Percentiles rank a stretch among this genome's conserved stretches.
phyloP scores from a whole-genome alignment of 768 basidiomycete genomes.

The Baorangia bicolor region DNA sequence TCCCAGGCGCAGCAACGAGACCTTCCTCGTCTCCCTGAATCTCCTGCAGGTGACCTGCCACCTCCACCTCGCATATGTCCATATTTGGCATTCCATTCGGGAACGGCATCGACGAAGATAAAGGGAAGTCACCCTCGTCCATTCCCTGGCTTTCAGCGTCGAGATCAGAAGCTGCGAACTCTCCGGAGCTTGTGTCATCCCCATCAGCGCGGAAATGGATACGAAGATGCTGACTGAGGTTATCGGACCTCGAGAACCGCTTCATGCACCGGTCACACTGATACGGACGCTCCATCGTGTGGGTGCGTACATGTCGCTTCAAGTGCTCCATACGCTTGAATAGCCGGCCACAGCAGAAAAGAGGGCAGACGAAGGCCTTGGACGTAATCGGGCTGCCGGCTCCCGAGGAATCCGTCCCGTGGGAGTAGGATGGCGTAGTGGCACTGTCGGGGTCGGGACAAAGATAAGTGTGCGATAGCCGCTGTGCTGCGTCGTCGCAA shows the following conservation, averaged over 20 bases:
- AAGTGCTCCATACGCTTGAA: conserved; percentile 95
- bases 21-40: conserved; percentile 60
- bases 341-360: conserved; percentile 77
- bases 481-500: conserved; percentile 18
- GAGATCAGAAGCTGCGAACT: conserved; percentile 25
- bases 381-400: conserved; percentile 37
- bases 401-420: conserved; percentile 21
- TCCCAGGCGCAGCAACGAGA: conserved; percentile 37
- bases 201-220: conserved; percentile 55
- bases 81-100: conserved; percentile 42
- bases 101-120: conserved; percentile 26
- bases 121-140: conserved; percentile 33
- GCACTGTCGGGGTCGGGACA: conserved; percentile 14
- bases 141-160: conserved; percentile 36
- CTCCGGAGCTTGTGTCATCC: conserved; percentile 29
- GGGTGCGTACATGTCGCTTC: conserved; percentile 83
- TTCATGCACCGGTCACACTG: conserved; percentile 72
- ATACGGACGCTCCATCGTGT: conserved; percentile 87
- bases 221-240: conserved; percentile 81
- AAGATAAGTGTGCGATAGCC: conserved; percentile 18
- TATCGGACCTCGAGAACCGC: conserved; percentile 86
- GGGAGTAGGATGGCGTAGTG: conserved; percentile 20
- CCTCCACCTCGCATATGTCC: conserved; percentile 60
- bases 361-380: conserved; percentile 78
- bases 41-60: conserved; percentile 53